Evolutionary conservation across 805 yeast species (phyloP), one percentile per base, ranked within the genome.

Genomic region (Candida stauntonica): DNA sequence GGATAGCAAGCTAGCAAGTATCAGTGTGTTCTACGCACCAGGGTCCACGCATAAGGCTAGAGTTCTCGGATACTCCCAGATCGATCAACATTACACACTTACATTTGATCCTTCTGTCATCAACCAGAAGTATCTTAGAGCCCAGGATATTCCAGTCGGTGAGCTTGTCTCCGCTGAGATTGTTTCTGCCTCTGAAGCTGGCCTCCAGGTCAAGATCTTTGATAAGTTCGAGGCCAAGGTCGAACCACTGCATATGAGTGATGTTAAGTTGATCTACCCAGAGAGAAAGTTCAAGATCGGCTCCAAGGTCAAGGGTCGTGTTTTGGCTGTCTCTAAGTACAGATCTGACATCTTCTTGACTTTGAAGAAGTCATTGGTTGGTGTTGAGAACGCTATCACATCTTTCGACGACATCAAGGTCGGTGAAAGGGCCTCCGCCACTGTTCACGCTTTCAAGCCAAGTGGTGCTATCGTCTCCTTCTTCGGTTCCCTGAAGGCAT

Each of bases 251-350:
- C 96, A 91, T 52, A 75, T 93, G 61, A 81, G 95, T 49, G 99
- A 93, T 60, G 72, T 84, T 41, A 81, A 79, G 57, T 68, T 91
- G 46, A 77, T 78, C 3, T 82, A 91, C 55, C 99, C 99, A 5
- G 98, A 93, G 63, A 76, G 93, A 67, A 86, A 87, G 54, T 91
- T 81, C 70, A 86, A 85, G 61, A 78, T 81, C 31, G 98, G 96
- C 9, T 67, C 82, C 30, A 83, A 80, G 49, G 86, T 86, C 21
- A 83, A 73, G 51, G 93, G 81, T 45, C 76, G 95, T 63, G 73
- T 87, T 11, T 61, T 86, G 48, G 69, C 63, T 37, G 70, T 74
- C 17, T 63, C 71, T 31, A 51, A 58, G 28, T 63, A 54, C 31
- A 65, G 66, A 36, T 70, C 73, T 23, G 74, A 70, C 33, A 64